phyloP scores from a whole-genome alignment of 164 flowering plant species.

The Vitis cinerea region DNA sequence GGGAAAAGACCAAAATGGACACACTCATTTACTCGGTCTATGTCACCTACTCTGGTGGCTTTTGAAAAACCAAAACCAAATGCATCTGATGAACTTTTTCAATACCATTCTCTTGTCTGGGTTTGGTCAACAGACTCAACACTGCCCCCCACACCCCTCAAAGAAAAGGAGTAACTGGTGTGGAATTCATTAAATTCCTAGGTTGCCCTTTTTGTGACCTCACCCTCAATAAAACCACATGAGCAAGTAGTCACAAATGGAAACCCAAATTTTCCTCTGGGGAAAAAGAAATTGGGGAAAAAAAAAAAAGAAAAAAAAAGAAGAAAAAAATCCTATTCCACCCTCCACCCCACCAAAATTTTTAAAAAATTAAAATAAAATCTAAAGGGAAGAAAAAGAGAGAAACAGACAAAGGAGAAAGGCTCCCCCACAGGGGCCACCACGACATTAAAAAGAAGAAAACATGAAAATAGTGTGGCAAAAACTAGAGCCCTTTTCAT shows the following conservation, averaged over 20 bases:
- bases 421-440: slow-evolving; percentile 14
- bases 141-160: slow-evolving; percentile 9
- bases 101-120: slow-evolving; percentile 8
- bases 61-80: slow-evolving; percentile 6
- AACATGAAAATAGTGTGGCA: slow-evolving; percentile 6
- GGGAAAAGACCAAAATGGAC: slow-evolving; percentile 1
- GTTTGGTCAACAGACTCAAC: slow-evolving; percentile 46
- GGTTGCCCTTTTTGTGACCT: slow-evolving; percentile 32
- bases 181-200: slow-evolving; percentile 34
- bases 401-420: slow-evolving; percentile 8
- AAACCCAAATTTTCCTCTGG: slow-evolving; percentile 11
- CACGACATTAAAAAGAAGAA: slow-evolving; percentile 14
- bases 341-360: no score
- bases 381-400: slow-evolving; percentile 21
- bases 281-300: background rate
- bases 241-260: slow-evolving; percentile 30
- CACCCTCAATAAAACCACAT: slow-evolving; percentile 30
- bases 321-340: background rate
- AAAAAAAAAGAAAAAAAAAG: slow-evolving; percentile 1
- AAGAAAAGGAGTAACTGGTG: slow-evolving; percentile 11
- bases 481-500: slow-evolving; percentile 3
- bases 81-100: slow-evolving; percentile 13
- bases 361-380: slow-evolving; percentile 7
- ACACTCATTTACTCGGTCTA: background rate
- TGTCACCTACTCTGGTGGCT: slow-evolving; percentile 13